phyloP scores from a whole-genome alignment of 2,329 filamentous ascomycete species.

The Diaporthe velutina region DNA sequence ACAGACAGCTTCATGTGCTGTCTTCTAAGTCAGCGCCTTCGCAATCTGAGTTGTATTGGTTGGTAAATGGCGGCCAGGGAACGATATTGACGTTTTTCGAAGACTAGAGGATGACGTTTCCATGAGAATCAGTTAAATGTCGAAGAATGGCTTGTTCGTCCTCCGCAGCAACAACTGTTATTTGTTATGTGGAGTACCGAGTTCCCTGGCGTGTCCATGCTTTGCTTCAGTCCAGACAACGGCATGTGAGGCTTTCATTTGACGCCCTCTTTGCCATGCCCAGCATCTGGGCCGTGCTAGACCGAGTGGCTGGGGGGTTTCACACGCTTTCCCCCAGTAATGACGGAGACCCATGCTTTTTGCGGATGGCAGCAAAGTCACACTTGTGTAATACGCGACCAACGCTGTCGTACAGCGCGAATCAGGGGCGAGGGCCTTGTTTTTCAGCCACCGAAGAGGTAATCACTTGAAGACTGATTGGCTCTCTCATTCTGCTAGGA shows the following conservation, averaged over 20 bases:
- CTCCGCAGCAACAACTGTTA: neutral
- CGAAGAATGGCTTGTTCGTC: neutral
- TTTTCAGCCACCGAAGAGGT: neutral
- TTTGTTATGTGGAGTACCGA: neutral
- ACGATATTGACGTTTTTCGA: neutral
- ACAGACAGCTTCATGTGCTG: neutral
- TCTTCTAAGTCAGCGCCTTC: neutral
- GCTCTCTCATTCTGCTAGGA: neutral
- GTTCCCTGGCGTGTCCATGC: no score
- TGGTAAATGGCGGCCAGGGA: neutral
- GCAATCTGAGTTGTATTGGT: neutral
- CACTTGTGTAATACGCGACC: slow-evolving; percentile 7
- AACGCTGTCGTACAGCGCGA: slow-evolving; percentile 15
- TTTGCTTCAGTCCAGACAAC: neutral
- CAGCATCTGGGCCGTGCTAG: neutral
- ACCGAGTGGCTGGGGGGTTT: neutral
- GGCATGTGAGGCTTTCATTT: neutral
- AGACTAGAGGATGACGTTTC: neutral
- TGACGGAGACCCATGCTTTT: neutral
- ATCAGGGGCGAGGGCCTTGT: neutral
- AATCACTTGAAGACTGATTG: neutral
- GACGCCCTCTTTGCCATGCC: neutral
- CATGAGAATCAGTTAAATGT: neutral
- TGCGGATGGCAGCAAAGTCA: neutral
- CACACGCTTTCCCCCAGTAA: neutral